Evolutionary conservation across 2,329 filamentous ascomycete species (phyloP), one percentile per base, ranked within the genome.

Genomic region (Chrysoporthe austroafricana): DNA sequence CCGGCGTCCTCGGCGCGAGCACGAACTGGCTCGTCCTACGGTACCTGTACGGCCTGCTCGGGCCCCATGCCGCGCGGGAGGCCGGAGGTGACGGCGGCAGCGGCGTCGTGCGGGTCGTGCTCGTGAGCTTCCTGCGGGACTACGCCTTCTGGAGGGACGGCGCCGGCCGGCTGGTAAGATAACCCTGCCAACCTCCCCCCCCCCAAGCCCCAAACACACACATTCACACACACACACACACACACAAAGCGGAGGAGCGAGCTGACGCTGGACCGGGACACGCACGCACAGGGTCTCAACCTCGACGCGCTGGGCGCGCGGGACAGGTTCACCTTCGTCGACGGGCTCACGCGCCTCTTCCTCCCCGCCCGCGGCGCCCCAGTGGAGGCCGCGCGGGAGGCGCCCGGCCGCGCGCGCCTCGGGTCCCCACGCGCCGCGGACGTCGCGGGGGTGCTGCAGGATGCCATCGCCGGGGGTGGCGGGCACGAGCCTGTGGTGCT

Each of bases 111-210:
- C 84, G 82, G 62, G 85, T 97, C 0, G 83, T 97, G 3, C 82
- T 97, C 3, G 88, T 96, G 67, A 96, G 92, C 80, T 97, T 96
- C 79, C 81, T 97, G 79, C 86, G 92, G 69, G 91, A 95, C 73
- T 86, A 85, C 71, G 81, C 86, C 1, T 96, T 97, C 76, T 97
- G 94, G 93, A 88, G 83, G 70, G 86, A 90, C 3, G 90, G 92
- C 62, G 85, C 85, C 2, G 85, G 87, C 64, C 90, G 90, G 77
- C 78, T 93, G 74, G 91, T 92, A 79, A 71, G 83, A 77, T 71
- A 54, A 5, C 32, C 32, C 36, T 39, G 9, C 18, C 32, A 26
- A 26, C 26, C 26, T 26, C 26, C 26, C 26, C 26, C 26, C 26
- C 26, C 26, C 26, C 26, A 26, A 26, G 26, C 26, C 26, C 48